A percentile compares a stretch with the other conserved stretches of the same genome.
Conservation (phyloP, 371 early-diverging fungal genomes). For the Syncephalis plumigaleata region DNA sequence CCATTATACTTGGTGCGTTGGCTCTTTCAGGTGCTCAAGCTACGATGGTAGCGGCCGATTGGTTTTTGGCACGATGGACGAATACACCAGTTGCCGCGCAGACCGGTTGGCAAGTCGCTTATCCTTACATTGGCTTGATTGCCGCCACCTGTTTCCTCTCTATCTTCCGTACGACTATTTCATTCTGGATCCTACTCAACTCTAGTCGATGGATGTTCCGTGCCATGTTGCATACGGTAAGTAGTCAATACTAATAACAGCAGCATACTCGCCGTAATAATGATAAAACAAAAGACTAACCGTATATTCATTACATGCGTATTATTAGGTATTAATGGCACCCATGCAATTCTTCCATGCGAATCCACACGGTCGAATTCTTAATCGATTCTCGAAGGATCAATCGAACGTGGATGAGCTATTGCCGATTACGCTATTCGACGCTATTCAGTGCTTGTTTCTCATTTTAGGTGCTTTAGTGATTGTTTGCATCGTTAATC, state of each 20-base stretch:
- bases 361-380: constrained; percentile 71
- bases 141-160: constrained; percentile 10
- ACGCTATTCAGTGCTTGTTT: constrained; percentile 24
- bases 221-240: constrained; percentile 15
- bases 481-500: constrained; percentile 17
- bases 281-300: too few species aligned
- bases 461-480: constrained; percentile 21
- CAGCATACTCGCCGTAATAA: too few species aligned
- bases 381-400: constrained; percentile 81
- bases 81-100: constrained; percentile 3
- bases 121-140: constrained; percentile 9
- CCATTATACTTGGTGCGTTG: constrained; percentile 2
- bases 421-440: constrained; percentile 36
- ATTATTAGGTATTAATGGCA: constrained; percentile 25
- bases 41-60: constrained; percentile 11
- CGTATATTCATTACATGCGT: too few species aligned
- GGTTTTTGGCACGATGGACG: constrained; percentile 12
- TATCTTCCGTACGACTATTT: constrained; percentile 11
- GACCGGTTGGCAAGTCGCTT: constrained; percentile 6
- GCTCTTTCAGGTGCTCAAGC: constrained; percentile 11
- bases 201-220: constrained; percentile 10
- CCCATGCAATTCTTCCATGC: constrained; percentile 86
- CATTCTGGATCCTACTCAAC: constrained; percentile 11
- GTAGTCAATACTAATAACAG: too few species aligned
- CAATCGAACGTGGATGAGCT: constrained; percentile 65